phyloP scores from a whole-genome alignment of 345 rosid species.

The Streptanthus diversifolius region DNA sequence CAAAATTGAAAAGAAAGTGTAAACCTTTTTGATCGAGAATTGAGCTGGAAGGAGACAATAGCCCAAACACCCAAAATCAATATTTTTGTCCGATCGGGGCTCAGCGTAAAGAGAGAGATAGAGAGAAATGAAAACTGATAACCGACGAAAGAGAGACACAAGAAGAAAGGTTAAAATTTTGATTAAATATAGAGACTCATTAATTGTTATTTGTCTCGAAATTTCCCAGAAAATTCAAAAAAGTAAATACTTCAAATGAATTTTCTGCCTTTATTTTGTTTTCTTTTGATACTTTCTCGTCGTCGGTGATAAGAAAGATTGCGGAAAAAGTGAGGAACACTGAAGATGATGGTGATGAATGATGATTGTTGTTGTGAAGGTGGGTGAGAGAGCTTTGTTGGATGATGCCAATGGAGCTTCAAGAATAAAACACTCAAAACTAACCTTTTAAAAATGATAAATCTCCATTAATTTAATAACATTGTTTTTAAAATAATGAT shows the following conservation, averaged over 20 bases:
- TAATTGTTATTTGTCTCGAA: not conserved
- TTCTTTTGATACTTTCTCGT: not conserved
- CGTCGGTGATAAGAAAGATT: conserved; percentile 19
- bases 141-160: conserved; percentile 22
- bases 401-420: conserved; percentile 25
- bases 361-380: conserved; percentile 13
- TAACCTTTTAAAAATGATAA: not conserved
- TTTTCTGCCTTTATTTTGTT: no score
- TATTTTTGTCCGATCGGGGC: not conserved
- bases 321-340: conserved; percentile 25
- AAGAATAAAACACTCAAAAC: not conserved
- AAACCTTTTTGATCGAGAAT: conserved; percentile 25
- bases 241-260: not conserved
- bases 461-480: not conserved
- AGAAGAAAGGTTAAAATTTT: not conserved
- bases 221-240: conserved; percentile 9
- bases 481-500: not conserved
- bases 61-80: conserved; percentile 9
- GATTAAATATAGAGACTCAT: conserved; percentile 6
- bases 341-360: conserved; percentile 15
- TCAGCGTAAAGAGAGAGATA: not conserved
- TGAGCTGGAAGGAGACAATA: conserved; percentile 13
- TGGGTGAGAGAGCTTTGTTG: conserved; percentile 25
- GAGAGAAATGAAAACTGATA: conserved; percentile 15
- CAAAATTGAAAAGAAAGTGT: not conserved